Conservation (phyloP, 2,329 filamentous ascomycete species). For the Microsporum canis region DNA sequence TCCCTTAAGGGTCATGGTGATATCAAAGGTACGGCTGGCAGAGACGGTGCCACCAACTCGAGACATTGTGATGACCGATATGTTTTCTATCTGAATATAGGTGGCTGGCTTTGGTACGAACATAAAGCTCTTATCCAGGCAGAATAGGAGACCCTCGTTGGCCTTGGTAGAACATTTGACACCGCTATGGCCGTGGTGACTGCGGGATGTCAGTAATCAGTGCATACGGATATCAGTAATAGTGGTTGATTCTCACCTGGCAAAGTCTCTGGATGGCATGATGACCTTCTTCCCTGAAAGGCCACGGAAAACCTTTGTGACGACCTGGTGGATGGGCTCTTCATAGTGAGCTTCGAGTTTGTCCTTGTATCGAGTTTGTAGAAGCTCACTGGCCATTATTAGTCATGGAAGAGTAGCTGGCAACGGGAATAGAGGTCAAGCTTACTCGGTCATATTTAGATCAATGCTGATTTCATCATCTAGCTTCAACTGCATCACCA, state of each 20-base stretch:
- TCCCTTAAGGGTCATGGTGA: slow-evolving; percentile 80
- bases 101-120: slow-evolving; percentile 97
- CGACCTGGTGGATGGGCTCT: slow-evolving; percentile 81
- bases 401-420: not conserved
- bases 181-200: slow-evolving; percentile 83
- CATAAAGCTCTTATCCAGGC: slow-evolving; percentile 95
- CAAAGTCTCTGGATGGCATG: slow-evolving; percentile 86
- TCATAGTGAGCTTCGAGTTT: slow-evolving; percentile 85
- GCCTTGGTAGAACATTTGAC: slow-evolving; percentile 99
- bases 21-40: slow-evolving; percentile 91
- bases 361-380: slow-evolving; percentile 78
- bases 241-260: slow-evolving; percentile 43
- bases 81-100: slow-evolving; percentile 91
- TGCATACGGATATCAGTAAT: not conserved
- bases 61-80: slow-evolving; percentile 84
- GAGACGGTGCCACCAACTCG: slow-evolving; percentile 90
- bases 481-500: slow-evolving; percentile 98
- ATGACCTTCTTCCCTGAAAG: slow-evolving; percentile 92
- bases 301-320: slow-evolving; percentile 90
- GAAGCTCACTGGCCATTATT: slow-evolving; percentile 45
- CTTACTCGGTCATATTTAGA: slow-evolving; percentile 76
- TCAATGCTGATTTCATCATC: slow-evolving; percentile 96
- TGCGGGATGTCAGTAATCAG: slow-evolving; percentile 20
- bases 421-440: slow-evolving; percentile 7
- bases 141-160: slow-evolving; percentile 94